Evolutionary conservation across 2,329 filamentous ascomycete species (phyloP), one percentile per base, ranked within the genome.

Genomic region (Trichoderma pleuroti): DNA sequence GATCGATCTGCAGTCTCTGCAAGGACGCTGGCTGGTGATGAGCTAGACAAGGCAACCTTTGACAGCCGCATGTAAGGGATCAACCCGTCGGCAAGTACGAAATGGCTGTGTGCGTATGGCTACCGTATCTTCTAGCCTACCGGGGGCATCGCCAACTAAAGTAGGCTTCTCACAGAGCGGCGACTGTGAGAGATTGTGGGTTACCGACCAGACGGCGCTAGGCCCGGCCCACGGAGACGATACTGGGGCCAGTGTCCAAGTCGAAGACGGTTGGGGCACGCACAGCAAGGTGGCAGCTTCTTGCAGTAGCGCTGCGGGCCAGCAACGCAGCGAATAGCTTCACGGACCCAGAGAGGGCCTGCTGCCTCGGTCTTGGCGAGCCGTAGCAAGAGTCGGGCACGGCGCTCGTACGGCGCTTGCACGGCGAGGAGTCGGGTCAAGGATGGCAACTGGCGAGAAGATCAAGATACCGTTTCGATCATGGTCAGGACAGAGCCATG

Each of bases 191-290:
- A 56, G n/a, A 49, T 28, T 52, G 61, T 36, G 60, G 68, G 32
- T 57, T 59, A 57, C 26, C 28, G 59, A 64, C 52, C 49, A 71
- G 70, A 39, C 57, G 70, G 65, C 70, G 66, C 70, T 71, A 71
- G 70, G 65, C 70, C 70, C 70, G 65, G 66, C 70, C 66, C 65
- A 71, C 65, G 64, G 56, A 46, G 28, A 71, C 70, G 49, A 49
- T 32, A 28, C 39, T 49, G 64, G 63, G 49, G 49, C 63, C 63
- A 42, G 34, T 39, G 54, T 30, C 26, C 42, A 52, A 63, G 42
- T 30, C 18, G 56, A 52, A 63, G 52, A 71, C 39, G 57, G 68
- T 52, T 39, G 36, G 46, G 57, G 30, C 39, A 68, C 46, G 62
- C 42, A 39, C 32, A 42, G 52, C 49, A 64, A 54, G 46, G 39